Evolutionary conservation across 2,329 filamentous ascomycete species (phyloP).

Genomic region (Davidsoniella virescens): DNA sequence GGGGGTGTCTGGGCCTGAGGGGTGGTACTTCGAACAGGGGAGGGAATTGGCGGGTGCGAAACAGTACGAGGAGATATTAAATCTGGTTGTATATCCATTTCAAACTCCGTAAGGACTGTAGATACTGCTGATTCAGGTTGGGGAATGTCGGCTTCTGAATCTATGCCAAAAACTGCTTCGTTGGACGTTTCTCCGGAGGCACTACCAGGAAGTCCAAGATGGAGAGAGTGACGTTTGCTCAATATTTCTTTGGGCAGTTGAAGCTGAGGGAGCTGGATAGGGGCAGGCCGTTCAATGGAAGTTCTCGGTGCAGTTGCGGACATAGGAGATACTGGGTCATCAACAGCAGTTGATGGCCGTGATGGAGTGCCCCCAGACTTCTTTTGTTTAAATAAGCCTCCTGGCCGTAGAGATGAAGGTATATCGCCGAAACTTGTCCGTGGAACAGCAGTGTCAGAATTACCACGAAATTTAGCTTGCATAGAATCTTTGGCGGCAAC

Average conservation of each 20-base stretch:
- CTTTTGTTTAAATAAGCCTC: too few relatives aligned
- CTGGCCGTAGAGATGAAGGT: too few relatives aligned
- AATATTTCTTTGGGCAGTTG: too few relatives aligned
- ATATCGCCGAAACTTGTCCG: too few relatives aligned
- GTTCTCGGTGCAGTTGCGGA: background rate
- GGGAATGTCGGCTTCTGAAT: background rate
- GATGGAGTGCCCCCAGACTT: too few relatives aligned
- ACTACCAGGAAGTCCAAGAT: constrained; percentile 38
- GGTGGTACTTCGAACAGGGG: too few relatives aligned
- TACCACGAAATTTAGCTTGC: background rate
- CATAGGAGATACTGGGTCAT: background rate
- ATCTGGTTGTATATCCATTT: constrained; percentile 28
- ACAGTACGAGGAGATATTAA: background rate
- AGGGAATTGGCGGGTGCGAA: background rate
- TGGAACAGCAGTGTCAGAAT: background rate
- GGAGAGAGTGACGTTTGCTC: constrained; percentile 9
- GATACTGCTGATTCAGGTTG: constrained; percentile 42
- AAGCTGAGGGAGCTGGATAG: background rate
- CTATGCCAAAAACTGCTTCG: too few relatives aligned
- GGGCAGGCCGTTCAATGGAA: too few relatives aligned
- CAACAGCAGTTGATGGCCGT: background rate
- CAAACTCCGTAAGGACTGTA: constrained; percentile 53
- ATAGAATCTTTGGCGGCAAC: constrained; percentile 21
- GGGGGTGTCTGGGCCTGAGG: background rate
- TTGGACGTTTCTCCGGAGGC: constrained; percentile 28